A percentile compares a stretch with the other conserved stretches of the same genome.
These are phyloP conservation scores for Calocybe cyanea DNA, from an alignment of 768 basidiomycete species.

Conservation along the genomic window DNA sequence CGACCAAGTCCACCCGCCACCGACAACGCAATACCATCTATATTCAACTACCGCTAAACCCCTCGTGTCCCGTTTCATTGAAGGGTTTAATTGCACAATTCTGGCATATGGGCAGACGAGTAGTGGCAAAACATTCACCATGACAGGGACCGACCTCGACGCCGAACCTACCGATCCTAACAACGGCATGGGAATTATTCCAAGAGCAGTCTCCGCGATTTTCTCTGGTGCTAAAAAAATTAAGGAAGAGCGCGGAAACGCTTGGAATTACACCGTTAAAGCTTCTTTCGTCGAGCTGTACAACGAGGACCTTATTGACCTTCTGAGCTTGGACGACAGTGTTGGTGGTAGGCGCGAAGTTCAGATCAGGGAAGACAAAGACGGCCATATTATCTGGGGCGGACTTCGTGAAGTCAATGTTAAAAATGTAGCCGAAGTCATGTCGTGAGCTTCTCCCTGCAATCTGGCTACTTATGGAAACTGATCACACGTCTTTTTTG, in stretches of 20 bases:
- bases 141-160: slow-evolving; percentile 94
- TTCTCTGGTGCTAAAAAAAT: slow-evolving; percentile 75
- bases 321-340: slow-evolving; percentile 72
- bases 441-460: slow-evolving; percentile 66
- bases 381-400: slow-evolving; percentile 95
- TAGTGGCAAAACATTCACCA: slow-evolving; percentile 95
- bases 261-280: slow-evolving; percentile 79
- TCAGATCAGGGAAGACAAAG: slow-evolving; percentile 95
- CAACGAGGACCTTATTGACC: slow-evolving; percentile 97
- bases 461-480: slow-evolving; percentile 2
- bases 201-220: slow-evolving; percentile 86
- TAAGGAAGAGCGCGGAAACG: slow-evolving; percentile 67
- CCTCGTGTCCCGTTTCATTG: slow-evolving; percentile 81
- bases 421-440: slow-evolving; percentile 82
- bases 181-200: slow-evolving; percentile 93
- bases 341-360: slow-evolving; percentile 75
- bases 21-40: slow-evolving; percentile 79
- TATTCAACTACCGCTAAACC: slow-evolving; percentile 84
- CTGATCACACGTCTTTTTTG: slow-evolving; percentile 7
- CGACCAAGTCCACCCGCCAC: slow-evolving; percentile 90
- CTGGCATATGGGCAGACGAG: slow-evolving; percentile 98
- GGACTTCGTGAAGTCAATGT: slow-evolving; percentile 91
- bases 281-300: slow-evolving; percentile 97
- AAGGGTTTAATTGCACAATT: slow-evolving; percentile 97
- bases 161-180: slow-evolving; percentile 77